Conservation (phyloP, 768 basidiomycete genomes). For the Exidia glandulosa region DNA sequence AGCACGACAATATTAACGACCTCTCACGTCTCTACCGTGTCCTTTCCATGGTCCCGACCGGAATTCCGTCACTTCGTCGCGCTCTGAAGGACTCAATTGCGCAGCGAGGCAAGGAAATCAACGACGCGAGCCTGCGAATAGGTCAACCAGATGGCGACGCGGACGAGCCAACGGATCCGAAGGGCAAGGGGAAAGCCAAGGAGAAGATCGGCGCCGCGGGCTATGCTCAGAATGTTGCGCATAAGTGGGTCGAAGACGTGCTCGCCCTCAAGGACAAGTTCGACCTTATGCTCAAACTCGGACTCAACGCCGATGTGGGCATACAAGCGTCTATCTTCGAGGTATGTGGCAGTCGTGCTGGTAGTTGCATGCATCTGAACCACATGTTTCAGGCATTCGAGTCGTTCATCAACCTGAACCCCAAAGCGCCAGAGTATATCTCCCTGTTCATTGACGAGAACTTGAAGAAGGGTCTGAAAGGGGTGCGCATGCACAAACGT, state of each 20-base stretch:
- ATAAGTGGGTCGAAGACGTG: slow-evolving; percentile 90
- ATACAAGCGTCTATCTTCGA: slow-evolving; percentile 77
- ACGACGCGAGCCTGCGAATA: slow-evolving; percentile 32
- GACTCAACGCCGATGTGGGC: slow-evolving; percentile 63
- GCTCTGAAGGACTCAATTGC: slow-evolving; percentile 64
- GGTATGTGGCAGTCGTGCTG: slow-evolving; percentile 32
- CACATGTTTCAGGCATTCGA: slow-evolving; percentile 80
- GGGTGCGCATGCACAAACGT: slow-evolving; percentile 41
- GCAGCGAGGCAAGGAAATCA: slow-evolving; percentile 68
- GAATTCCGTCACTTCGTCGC: slow-evolving; percentile 50
- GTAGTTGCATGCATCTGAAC: neutral
- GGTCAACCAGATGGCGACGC: slow-evolving; percentile 25
- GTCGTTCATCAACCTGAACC: slow-evolving; percentile 80
- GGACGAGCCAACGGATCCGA: slow-evolving; percentile 26
- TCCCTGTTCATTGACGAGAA: slow-evolving; percentile 97
- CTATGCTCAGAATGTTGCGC: slow-evolving; percentile 44
- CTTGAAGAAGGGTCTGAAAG: slow-evolving; percentile 87
- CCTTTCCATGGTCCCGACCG: slow-evolving; percentile 54
- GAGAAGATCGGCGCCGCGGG: slow-evolving; percentile 25
- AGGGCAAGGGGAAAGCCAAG: slow-evolving; percentile 45
- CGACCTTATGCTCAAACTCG: slow-evolving; percentile 57
- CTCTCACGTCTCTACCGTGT: slow-evolving; percentile 71
- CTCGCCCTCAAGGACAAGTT: slow-evolving; percentile 88
- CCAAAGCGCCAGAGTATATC: slow-evolving; percentile 84
- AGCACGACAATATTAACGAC: slow-evolving; percentile 64